Percentiles rank a stretch among this genome's conserved stretches.
These are phyloP conservation scores for Plenodomus biglobosus DNA, from an alignment of 2,329 filamentous ascomycete species.

Conservation along the genomic window DNA sequence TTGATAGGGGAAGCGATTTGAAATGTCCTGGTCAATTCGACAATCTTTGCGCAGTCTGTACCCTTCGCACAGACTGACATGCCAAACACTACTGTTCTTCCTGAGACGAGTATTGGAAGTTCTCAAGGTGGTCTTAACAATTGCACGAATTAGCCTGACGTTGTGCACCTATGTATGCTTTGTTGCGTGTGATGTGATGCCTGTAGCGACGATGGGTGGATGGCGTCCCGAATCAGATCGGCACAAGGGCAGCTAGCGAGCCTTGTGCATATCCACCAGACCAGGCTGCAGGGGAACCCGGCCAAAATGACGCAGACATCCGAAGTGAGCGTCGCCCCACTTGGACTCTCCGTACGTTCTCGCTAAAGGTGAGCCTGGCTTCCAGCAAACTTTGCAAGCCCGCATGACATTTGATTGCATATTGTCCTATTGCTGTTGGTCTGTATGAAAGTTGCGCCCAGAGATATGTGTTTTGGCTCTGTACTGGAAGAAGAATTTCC, in stretches of 20 bases:
- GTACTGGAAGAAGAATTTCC: too few species aligned
- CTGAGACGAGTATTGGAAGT: neutral
- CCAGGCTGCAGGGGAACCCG: neutral
- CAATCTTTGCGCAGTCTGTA: neutral
- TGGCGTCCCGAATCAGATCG: neutral
- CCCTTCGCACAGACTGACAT: neutral
- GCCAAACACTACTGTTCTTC: neutral
- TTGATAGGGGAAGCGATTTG: neutral
- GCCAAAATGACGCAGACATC: neutral
- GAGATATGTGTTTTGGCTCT: too few species aligned
- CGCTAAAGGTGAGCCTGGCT: neutral
- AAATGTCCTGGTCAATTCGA: neutral
- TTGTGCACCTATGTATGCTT: neutral
- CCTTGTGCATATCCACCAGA: neutral
- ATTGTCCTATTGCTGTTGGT: neutral
- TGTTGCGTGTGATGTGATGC: neutral
- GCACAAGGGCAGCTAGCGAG: neutral
- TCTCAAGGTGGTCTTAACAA: neutral
- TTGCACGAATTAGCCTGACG: too few species aligned
- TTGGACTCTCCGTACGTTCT: neutral
- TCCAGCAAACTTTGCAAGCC: neutral
- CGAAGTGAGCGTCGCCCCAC: neutral
- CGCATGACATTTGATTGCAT: neutral
- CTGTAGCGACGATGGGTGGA: neutral
- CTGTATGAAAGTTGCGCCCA: too few species aligned